These are phyloP conservation scores for Arabidopsis arenosa DNA, from an alignment of 345 rosid species.

Conservation along the genomic window DNA sequence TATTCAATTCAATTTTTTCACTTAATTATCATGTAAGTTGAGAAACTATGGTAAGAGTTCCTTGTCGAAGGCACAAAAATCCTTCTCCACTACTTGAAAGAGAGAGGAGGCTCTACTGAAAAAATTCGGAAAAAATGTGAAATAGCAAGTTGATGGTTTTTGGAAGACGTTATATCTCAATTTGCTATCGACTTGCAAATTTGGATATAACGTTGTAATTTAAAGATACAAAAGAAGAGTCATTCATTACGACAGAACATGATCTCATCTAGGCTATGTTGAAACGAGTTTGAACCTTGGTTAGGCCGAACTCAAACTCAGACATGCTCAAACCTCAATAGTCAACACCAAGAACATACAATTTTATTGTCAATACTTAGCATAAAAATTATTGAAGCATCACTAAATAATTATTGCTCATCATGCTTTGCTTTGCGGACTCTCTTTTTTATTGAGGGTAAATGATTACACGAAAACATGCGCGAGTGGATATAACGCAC, in stretches of 20 bases:
- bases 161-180: background rate
- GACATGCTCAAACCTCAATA: background rate
- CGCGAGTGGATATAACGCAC: slow-evolving; percentile 37
- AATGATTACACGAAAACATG: slow-evolving; percentile 34
- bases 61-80: background rate
- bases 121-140: background rate
- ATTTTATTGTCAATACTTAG: background rate
- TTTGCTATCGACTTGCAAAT: too few species aligned
- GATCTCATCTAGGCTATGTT: background rate
- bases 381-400: background rate
- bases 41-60: background rate
- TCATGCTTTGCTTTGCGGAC: slow-evolving; percentile 14
- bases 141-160: background rate
- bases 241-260: background rate
- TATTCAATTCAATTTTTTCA: background rate
- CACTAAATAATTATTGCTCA: background rate
- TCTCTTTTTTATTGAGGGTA: slow-evolving; percentile 6
- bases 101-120: background rate
- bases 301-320: background rate
- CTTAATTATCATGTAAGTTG: background rate
- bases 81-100: background rate
- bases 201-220: too few species aligned
- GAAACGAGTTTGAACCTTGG: background rate
- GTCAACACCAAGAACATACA: background rate
- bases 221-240: too few species aligned